phyloP scores from a whole-genome alignment of 169 alveolate species.

The Eimeria falciformis region DNA sequence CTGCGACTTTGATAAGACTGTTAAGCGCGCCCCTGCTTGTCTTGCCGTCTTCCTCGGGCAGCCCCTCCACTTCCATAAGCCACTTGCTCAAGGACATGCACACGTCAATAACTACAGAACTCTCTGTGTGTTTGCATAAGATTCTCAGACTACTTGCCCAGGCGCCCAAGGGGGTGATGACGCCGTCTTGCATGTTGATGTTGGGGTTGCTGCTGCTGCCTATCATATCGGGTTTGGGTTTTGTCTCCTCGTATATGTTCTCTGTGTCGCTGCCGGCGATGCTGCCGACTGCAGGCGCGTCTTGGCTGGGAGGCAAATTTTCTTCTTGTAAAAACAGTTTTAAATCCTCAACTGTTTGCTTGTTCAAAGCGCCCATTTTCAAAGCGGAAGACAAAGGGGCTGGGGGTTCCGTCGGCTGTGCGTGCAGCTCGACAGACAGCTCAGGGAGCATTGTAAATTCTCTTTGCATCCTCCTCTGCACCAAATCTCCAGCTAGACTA shows the following conservation, averaged over 20 bases:
- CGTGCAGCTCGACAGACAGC: slow-evolving; percentile 62
- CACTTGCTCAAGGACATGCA: slow-evolving; percentile 11
- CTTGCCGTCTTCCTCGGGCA: background rate
- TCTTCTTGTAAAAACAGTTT: slow-evolving; percentile 39
- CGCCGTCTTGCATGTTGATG: background rate
- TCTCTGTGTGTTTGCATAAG: background rate
- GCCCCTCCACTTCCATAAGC: slow-evolving; percentile 5
- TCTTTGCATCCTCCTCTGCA: slow-evolving; percentile 26
- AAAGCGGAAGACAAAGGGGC: background rate
- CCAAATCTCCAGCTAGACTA: background rate
- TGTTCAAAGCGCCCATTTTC: slow-evolving; percentile 5
- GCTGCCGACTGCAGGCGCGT: slow-evolving; percentile 10
- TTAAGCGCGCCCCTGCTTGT: slow-evolving; percentile 22
- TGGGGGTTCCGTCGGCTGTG: slow-evolving; percentile 34
- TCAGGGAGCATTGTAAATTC: slow-evolving; percentile 27
- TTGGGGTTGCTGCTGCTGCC: background rate
- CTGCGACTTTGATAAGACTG: slow-evolving; percentile 52
- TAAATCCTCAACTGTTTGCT: slow-evolving; percentile 46
- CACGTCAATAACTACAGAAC: background rate
- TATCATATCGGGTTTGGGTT: background rate
- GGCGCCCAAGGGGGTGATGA: slow-evolving; percentile 7
- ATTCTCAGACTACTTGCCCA: slow-evolving; percentile 34
- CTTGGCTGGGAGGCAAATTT: background rate
- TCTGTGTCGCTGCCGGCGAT: background rate
- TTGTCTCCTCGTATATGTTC: background rate